These are phyloP conservation scores for Gomphus sp. DNA, from an alignment of 1,284 basidiomycete genomes.

Conservation along the genomic window DNA sequence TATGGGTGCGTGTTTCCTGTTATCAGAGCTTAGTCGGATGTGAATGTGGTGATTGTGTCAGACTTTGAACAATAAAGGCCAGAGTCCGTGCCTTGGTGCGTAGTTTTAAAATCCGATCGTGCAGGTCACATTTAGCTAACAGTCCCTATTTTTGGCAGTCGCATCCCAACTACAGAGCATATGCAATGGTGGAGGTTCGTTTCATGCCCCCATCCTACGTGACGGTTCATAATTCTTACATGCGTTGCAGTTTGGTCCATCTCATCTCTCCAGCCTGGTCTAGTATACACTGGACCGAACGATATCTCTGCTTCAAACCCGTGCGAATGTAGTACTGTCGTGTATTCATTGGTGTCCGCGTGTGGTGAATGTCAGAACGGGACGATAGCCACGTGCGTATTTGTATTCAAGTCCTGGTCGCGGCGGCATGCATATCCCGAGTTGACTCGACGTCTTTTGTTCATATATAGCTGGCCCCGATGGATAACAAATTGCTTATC, in stretches of 20 bases:
- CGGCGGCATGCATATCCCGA: not conserved
- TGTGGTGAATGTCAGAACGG: slow-evolving; percentile 4
- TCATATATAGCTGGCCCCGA: not conserved
- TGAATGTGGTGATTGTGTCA: not conserved
- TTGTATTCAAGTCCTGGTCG: not conserved
- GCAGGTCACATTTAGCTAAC: not conserved
- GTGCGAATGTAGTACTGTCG: slow-evolving; percentile 7
- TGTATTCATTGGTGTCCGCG: slow-evolving; percentile 4
- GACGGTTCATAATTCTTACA: too few relatives aligned
- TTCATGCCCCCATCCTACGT: not conserved
- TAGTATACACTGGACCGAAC: not conserved
- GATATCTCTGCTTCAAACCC: not conserved
- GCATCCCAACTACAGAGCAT: not conserved
- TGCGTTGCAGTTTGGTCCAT: not conserved
- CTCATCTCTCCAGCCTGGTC: not conserved
- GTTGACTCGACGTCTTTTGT: not conserved
- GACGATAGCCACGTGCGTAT: not conserved
- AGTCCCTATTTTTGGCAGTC: not conserved
- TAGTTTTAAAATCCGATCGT: not conserved
- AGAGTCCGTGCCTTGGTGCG: not conserved
- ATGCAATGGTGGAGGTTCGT: not conserved
- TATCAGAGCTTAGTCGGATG: too few relatives aligned
- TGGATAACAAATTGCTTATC: not conserved
- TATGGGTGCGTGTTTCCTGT: not conserved
- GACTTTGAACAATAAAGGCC: not conserved